These are phyloP conservation scores for Daedaleopsis nitida DNA, from an alignment of 768 basidiomycete genomes.

Conservation along the genomic window DNA sequence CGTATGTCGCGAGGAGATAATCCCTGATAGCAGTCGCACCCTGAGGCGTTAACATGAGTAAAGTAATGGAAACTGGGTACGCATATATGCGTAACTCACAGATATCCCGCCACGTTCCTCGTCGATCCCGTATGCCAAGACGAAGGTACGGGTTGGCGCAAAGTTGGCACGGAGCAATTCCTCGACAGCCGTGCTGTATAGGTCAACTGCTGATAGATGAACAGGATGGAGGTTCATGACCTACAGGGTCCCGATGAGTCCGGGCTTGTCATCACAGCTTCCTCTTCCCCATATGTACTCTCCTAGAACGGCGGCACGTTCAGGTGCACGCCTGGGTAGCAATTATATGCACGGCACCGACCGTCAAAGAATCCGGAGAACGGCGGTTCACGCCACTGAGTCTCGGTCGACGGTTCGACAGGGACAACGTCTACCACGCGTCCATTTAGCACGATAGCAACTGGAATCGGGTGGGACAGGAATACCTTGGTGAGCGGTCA, in stretches of 20 bases:
- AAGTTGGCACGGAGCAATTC: conserved; percentile 47
- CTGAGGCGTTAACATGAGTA: conserved; percentile 32
- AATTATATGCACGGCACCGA: conserved; percentile 32
- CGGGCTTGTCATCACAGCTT: conserved; percentile 73
- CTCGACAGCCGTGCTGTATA: conserved; percentile 43
- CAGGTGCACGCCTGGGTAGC: no score
- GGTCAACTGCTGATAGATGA: no score
- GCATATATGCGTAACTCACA: conserved; percentile 11
- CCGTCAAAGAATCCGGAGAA: conserved; percentile 62
- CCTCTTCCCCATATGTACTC: conserved; percentile 78
- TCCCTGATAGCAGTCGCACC: conserved; percentile 54
- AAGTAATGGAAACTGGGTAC: no score
- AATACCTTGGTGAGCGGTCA: conserved; percentile 69
- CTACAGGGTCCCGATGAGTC: conserved; percentile 68
- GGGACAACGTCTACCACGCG: conserved; percentile 57
- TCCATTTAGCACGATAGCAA: neutral
- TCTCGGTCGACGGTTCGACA: conserved; percentile 50
- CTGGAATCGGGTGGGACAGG: neutral
- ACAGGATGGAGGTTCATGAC: neutral
- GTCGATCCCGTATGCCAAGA: conserved; percentile 50
- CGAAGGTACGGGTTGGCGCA: conserved; percentile 42
- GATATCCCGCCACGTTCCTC: conserved; percentile 44
- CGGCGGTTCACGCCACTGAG: conserved; percentile 57
- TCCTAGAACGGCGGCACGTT: conserved; percentile 31
- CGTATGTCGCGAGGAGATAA: conserved; percentile 61